Conservation (phyloP, 1,284 basidiomycete species). For the Filobasidium uniguttulatum region DNA sequence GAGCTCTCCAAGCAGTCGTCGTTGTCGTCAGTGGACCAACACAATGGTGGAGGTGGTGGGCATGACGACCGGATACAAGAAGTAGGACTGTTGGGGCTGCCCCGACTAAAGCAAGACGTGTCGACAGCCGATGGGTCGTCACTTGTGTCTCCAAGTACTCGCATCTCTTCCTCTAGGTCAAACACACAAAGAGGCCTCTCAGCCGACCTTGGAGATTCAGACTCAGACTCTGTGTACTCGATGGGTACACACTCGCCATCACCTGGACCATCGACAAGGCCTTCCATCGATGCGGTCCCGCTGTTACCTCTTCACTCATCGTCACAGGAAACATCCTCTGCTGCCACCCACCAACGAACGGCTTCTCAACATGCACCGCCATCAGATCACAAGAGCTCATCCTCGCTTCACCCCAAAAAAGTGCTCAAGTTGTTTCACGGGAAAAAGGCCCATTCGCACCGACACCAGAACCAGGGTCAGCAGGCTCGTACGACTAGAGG, state of each 20-base stretch:
- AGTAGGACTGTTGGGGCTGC: too few species aligned
- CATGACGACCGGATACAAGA: too few species aligned
- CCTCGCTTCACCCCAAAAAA: background rate
- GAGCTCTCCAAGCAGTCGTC: slow-evolving; percentile 22
- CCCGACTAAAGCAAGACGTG: too few species aligned
- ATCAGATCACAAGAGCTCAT: background rate
- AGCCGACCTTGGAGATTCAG: background rate
- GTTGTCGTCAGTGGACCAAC: background rate
- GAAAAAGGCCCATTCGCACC: slow-evolving; percentile 1
- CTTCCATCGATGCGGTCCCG: background rate
- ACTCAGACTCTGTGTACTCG: background rate
- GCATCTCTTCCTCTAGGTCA: too few species aligned
- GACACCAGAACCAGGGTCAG: slow-evolving; percentile 14
- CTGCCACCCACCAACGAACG: background rate
- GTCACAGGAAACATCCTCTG: background rate
- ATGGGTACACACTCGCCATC: background rate
- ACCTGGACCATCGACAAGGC: background rate
- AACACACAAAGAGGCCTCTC: too few species aligned
- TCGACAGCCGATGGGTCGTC: too few species aligned
- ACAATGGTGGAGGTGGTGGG: background rate
- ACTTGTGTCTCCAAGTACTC: too few species aligned
- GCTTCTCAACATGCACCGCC: background rate
- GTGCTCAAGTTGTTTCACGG: slow-evolving; percentile 24
- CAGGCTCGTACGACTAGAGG: slow-evolving; percentile 23
- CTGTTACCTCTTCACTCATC: background rate